A percentile compares a stretch with the other conserved stretches of the same genome.
Evolutionary conservation across 257 asterid genomes (phyloP).

Genomic region (Solanum tarijense): DNA sequence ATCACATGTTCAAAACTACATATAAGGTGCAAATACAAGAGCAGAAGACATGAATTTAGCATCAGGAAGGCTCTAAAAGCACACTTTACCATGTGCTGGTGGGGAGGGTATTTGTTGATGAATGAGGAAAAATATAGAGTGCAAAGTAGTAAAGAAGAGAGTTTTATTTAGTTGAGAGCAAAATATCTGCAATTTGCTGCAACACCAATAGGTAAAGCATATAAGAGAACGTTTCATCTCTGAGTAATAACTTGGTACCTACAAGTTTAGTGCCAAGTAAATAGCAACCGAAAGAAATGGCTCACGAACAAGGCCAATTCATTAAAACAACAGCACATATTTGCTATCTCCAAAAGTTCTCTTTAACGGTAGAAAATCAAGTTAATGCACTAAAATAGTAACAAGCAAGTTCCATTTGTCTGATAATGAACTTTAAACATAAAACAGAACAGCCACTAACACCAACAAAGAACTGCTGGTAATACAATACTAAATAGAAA

Average conservation of each 20-base stretch:
- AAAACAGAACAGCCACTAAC: neutral
- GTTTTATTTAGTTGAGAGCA: too few relatives aligned
- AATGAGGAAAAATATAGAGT: too few relatives aligned
- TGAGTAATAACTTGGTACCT: neutral
- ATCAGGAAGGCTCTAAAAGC: too few relatives aligned
- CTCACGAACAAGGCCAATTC: neutral
- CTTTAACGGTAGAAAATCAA: neutral
- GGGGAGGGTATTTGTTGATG: too few relatives aligned
- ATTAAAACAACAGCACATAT: neutral
- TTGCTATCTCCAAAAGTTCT: neutral
- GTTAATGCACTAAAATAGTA: neutral
- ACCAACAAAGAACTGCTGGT: neutral
- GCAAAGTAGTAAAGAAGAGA: too few relatives aligned
- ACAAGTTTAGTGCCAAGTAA: neutral
- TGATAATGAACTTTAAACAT: neutral
- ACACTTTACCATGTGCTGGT: too few relatives aligned
- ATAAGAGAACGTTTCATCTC: too few relatives aligned
- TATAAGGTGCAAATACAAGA: too few relatives aligned
- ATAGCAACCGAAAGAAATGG: neutral
- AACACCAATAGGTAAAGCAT: too few relatives aligned
- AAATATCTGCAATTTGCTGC: too few relatives aligned
- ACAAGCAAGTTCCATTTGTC: neutral
- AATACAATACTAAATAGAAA: neutral
- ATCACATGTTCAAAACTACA: too few relatives aligned
- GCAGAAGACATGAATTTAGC: too few relatives aligned